Conservation (phyloP, 345 rosid species). For the Leavenworthia alabamica region DNA sequence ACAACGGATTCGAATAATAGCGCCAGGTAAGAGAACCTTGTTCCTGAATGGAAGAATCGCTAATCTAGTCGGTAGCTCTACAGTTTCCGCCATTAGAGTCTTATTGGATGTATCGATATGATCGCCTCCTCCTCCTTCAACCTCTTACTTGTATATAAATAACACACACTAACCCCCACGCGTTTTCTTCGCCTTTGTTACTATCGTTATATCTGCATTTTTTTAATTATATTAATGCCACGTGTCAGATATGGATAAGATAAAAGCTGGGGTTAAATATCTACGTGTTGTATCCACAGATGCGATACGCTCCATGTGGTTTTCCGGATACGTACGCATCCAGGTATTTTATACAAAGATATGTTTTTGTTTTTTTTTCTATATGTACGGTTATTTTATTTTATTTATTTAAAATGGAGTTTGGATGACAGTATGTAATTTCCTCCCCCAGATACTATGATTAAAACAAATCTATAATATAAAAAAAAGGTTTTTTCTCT, state of each 20-base stretch:
- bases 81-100: slow-evolving; percentile 69
- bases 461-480: too few relatives aligned
- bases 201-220: too few relatives aligned
- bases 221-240: too few relatives aligned
- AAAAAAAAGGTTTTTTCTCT: too few relatives aligned
- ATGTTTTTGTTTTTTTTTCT: background rate
- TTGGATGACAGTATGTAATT: too few relatives aligned
- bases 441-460: too few relatives aligned
- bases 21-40: slow-evolving; percentile 97
- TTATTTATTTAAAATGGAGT: background rate
- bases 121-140: background rate
- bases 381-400: background rate
- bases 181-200: slow-evolving; percentile 14
- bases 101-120: slow-evolving; percentile 6
- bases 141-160: too few relatives aligned
- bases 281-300: slow-evolving; percentile 22
- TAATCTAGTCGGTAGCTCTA: slow-evolving; percentile 85
- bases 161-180: too few relatives aligned
- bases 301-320: background rate
- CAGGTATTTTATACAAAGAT: background rate
- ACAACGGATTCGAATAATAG: slow-evolving; percentile 97
- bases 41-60: slow-evolving; percentile 95
- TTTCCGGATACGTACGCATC: slow-evolving; percentile 6
- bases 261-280: slow-evolving; percentile 9
- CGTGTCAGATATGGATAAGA: slow-evolving; percentile 31